Evolutionary conservation across 208 protist species (phyloP).

Genomic region (Trypanosoma conorhini): DNA sequence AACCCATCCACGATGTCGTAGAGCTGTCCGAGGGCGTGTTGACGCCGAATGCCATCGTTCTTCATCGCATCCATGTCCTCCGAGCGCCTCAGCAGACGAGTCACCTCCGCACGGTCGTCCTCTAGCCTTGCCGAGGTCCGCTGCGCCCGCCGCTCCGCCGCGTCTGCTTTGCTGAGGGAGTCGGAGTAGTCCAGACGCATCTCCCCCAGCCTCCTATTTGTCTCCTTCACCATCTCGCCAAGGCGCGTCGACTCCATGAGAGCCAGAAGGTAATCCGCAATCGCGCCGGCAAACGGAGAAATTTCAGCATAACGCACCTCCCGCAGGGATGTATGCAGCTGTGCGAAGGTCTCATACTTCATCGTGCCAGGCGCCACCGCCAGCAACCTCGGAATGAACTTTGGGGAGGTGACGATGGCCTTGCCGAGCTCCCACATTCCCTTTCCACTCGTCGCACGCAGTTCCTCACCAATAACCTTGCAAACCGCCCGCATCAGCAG

Average conservation of each 20-base stretch:
- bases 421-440: constrained; percentile 55
- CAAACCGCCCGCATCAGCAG: constrained; percentile 58
- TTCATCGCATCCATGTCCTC: constrained; percentile 25
- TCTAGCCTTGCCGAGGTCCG: not conserved
- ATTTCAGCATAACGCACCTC: constrained; percentile 49
- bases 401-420: constrained; percentile 39
- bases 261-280: constrained; percentile 57
- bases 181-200: constrained; percentile 20
- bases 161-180: constrained; percentile 19
- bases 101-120: not conserved
- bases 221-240: constrained; percentile 5
- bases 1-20: constrained; percentile 72
- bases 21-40: constrained; percentile 47
- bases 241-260: constrained; percentile 43
- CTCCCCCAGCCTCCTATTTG: constrained; percentile 20
- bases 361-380: constrained; percentile 41
- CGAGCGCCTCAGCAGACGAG: constrained; percentile 17
- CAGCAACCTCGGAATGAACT: constrained; percentile 43
- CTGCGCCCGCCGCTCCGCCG: constrained; percentile 2
- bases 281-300: constrained; percentile 43
- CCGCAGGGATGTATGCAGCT: constrained; percentile 37
- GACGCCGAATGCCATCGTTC: constrained; percentile 27
- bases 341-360: constrained; percentile 32
- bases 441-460: constrained; percentile 38
- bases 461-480: constrained; percentile 59